These are phyloP conservation scores for Apiotrichum siamense DNA, from an alignment of 1,284 basidiomycete species.

Conservation along the genomic window DNA sequence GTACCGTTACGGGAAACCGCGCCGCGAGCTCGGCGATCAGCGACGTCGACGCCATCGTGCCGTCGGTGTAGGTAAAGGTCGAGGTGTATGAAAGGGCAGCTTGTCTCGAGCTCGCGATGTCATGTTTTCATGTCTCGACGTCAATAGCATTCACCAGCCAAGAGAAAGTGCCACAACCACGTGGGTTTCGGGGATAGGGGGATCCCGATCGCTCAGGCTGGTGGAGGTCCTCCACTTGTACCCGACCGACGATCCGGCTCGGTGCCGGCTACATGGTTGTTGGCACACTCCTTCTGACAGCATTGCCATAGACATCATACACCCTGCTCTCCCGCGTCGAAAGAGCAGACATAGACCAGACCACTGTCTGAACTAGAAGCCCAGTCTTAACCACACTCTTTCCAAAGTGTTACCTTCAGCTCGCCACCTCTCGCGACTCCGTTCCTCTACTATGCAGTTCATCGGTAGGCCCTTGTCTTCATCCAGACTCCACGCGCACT, in stretches of 20 bases:
- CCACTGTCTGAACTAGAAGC: too few species aligned
- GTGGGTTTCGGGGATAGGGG: background rate
- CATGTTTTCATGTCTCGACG: too few species aligned
- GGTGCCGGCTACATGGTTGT: too few species aligned
- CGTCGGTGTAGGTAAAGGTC: background rate
- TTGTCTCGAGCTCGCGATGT: too few species aligned
- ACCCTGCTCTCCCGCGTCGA: too few species aligned
- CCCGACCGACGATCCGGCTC: too few species aligned
- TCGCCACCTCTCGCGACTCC: background rate
- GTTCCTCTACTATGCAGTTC: constrained; percentile 10
- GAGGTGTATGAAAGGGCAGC: background rate
- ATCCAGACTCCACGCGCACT: background rate
- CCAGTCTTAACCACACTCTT: too few species aligned
- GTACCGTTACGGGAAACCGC: constrained; percentile 73
- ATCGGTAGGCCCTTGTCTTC: constrained; percentile 1
- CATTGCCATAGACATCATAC: too few species aligned
- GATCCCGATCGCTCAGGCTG: background rate
- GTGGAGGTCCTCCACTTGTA: constrained; percentile 1
- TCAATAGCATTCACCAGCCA: too few species aligned
- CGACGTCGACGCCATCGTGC: constrained; percentile 26
- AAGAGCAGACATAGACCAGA: too few species aligned
- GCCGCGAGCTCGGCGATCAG: constrained; percentile 37
- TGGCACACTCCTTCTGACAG: too few species aligned
- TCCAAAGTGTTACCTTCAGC: background rate
- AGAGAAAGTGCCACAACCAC: background rate